Percentiles rank a stretch among this genome's conserved stretches.
Conservation (phyloP, 495 filamentous ascomycete genomes). For the Diplogelasinospora grovesii region DNA sequence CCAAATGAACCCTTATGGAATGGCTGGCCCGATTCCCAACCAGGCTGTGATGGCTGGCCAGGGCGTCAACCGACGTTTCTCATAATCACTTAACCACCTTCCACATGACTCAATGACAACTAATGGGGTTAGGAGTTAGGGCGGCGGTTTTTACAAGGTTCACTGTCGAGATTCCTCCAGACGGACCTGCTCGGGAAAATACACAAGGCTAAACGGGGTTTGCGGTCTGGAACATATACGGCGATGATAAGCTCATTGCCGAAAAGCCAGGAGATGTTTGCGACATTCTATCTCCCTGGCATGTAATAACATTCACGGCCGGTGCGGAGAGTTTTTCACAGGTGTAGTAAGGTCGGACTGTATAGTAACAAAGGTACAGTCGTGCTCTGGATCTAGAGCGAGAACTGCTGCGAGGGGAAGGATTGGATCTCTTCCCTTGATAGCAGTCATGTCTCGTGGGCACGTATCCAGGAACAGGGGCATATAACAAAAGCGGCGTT, state of each 20-base stretch:
- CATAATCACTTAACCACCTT: conserved; percentile 18
- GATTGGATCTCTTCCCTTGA: not conserved
- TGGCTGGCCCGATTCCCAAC: conserved; percentile 47
- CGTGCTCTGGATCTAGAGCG: conserved; percentile 3
- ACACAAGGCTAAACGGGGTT: too few species aligned
- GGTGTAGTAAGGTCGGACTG: conserved; percentile 25
- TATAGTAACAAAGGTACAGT: conserved; percentile 15
- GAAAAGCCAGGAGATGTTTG: not conserved
- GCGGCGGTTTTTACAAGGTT: not conserved
- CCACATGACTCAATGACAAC: not conserved
- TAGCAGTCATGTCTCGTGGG: conserved; percentile 1
- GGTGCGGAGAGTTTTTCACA: conserved; percentile 9
- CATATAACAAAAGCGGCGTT: conserved; percentile 25
- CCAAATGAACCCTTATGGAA: conserved; percentile 67
- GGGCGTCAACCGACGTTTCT: conserved; percentile 45
- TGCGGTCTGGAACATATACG: not conserved
- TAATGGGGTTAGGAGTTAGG: not conserved
- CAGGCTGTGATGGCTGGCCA: conserved; percentile 53
- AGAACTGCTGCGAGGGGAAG: conserved; percentile 8
- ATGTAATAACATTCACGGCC: conserved; percentile 30
- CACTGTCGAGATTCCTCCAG: too few species aligned
- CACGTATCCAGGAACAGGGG: conserved; percentile 22
- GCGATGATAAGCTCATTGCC: not conserved
- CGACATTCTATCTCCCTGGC: conserved; percentile 10
- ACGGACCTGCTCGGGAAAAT: too few species aligned